A percentile compares a stretch with the other conserved stretches of the same genome.
These are phyloP conservation scores for Forsythia suspensa DNA, from an alignment of 257 asterid genomes.

Conservation along the genomic window DNA sequence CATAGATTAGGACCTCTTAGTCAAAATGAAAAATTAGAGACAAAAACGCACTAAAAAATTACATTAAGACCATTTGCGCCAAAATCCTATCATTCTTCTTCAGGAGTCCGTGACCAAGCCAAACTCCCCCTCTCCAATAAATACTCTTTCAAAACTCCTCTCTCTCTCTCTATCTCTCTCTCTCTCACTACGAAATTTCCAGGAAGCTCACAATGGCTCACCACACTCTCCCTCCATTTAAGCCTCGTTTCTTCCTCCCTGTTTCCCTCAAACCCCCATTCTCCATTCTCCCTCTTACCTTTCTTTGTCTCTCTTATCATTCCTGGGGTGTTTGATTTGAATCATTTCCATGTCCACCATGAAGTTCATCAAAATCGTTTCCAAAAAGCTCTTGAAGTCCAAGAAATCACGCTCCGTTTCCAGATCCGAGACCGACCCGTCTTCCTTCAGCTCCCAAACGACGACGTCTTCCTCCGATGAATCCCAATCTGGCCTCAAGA, in stretches of 20 bases:
- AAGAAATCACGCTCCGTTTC: conserved; percentile 42
- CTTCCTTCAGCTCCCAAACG: conserved; percentile 42
- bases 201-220: conserved; percentile 42
- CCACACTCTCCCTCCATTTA: conserved; percentile 31
- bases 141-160: conserved; percentile 27
- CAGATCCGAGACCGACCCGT: conserved; percentile 47
- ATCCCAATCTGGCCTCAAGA: conserved; percentile 20
- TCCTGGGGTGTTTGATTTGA: conserved; percentile 18
- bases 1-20: too few relatives aligned
- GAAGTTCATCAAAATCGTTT: conserved; percentile 48
- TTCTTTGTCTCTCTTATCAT: background rate
- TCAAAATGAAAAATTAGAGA: too few relatives aligned
- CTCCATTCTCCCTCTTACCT: background rate
- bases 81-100: too few relatives aligned
- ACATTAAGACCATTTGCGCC: too few relatives aligned
- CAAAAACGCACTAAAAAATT: too few relatives aligned
- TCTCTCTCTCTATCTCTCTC: conserved; percentile 39
- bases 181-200: conserved; percentile 52
- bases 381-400: conserved; percentile 43
- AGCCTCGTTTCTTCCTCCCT: conserved; percentile 9
- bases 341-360: conserved; percentile 25
- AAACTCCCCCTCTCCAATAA: conserved; percentile 17
- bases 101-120: too few relatives aligned
- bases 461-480: conserved; percentile 42
- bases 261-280: background rate